Base-by-base conservation (phyloP, 352 stramenopile species). In the Phytophthora podocarpi region DNA sequence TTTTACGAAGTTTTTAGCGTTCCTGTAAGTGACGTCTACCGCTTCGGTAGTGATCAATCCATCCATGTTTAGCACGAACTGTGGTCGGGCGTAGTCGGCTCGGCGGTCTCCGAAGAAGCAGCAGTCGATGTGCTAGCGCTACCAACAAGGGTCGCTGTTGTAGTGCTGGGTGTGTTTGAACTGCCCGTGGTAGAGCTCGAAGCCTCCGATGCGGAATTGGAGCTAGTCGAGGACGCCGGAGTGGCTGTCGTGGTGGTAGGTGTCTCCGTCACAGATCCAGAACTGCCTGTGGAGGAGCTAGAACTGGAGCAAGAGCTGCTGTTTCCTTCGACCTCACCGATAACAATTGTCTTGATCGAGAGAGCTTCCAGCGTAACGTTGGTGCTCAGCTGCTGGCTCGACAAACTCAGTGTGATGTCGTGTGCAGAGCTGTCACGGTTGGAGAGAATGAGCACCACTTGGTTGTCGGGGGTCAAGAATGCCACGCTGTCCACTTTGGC, bases 331-430 rank as follows among this genome's bases (percentile, higher is more conserved):
- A 61, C 28, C 39, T 79, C 64, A 26, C 74, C 72, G 27, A 83
- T 52, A 16, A 85, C 59, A 53, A 85, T 69, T 12, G 70, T 82
- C 62, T 85, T 78, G 12, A 85, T 73, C 26, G 76, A 78, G 37
- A 81, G 70, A 36, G 76, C 67, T 9, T 75, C 67, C 24, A 82
- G 40, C 41, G 69, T 78, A 31, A 82, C 28, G 12, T 34, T 81
- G 27, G 61, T 64, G 27, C 56, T 67, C 47, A 76, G 41, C n/a
- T 66, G 34, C 49, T 80, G 66, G 41, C 65, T 72, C n/a, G 62
- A 61, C 12, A 82, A 47, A 35, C 69, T 80, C 31, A 82, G 47
- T 27, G 56, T 74, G 57, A 82, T 50, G 20, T 59, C 59, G 31
- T 80, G 69, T 10, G 70, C 62, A 9, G 66, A 76, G 37, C 66